A percentile compares a stretch with the other conserved stretches of the same genome.
Evolutionary conservation across 306 rosid species (phyloP).

Genomic region (Acacia confusa): DNA sequence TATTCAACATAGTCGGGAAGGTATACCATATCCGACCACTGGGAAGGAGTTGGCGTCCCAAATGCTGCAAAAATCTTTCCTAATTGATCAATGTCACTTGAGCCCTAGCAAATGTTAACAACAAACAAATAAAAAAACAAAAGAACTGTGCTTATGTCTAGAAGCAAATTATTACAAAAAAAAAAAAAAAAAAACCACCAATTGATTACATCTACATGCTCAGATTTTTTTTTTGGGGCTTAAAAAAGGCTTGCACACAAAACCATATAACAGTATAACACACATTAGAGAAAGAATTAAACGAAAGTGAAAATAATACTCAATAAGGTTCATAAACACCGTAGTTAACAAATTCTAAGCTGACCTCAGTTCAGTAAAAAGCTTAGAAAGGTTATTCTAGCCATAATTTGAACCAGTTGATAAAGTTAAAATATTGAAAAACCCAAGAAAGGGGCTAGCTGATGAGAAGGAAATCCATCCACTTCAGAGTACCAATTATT

Average conservation of each 20-base stretch:
- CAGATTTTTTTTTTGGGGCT: neutral
- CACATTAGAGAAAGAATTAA: neutral
- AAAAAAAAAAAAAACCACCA: neutral
- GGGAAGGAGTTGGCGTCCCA: constrained; percentile 90
- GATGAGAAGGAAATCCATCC: neutral
- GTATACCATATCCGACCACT: constrained; percentile 87
- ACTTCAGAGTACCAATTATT: constrained; percentile 16
- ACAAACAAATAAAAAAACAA: constrained; percentile 22
- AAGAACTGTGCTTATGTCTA: constrained; percentile 10
- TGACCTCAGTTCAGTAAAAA: neutral
- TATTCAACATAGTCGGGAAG: constrained; percentile 97
- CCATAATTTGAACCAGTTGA: constrained; percentile 3
- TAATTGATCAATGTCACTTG: constrained; percentile 94
- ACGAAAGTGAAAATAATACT: constrained; percentile 9
- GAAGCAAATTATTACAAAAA: constrained; percentile 18
- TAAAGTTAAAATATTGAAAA: constrained; percentile 9
- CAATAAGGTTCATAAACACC: constrained; percentile 22
- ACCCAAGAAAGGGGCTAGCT: neutral
- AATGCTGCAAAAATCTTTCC: constrained; percentile 93
- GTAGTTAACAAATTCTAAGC: constrained; percentile 14
- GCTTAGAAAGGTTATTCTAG: neutral
- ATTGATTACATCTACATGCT: constrained; percentile 1
- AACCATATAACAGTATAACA: neutral
- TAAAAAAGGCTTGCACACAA: neutral
- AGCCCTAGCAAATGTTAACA: constrained; percentile 57